These are phyloP conservation scores for Fusarium goolgardi DNA, from an alignment of 2,329 filamentous ascomycete genomes.

Conservation along the genomic window DNA sequence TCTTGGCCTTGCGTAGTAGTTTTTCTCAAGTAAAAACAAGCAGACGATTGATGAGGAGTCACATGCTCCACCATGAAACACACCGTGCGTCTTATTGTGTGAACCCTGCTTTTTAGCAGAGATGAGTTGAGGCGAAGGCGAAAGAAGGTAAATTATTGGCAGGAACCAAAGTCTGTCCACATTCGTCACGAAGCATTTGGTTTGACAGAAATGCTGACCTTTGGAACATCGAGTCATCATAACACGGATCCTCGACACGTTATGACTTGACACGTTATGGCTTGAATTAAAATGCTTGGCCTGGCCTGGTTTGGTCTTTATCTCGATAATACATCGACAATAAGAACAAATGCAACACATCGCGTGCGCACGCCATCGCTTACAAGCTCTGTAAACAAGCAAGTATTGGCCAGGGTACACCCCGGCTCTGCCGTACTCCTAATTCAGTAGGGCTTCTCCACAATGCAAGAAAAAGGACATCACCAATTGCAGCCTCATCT, in stretches of 20 bases:
- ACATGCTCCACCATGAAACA: slow-evolving; percentile 39
- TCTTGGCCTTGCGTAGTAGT: background rate
- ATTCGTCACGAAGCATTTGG: slow-evolving; percentile 36
- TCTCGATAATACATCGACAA: slow-evolving; percentile 15
- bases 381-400: slow-evolving; percentile 23
- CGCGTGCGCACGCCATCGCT: slow-evolving; percentile 41
- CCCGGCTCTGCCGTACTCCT: slow-evolving; percentile 35
- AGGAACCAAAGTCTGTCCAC: slow-evolving; percentile 34
- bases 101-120: slow-evolving; percentile 33
- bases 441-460: slow-evolving; percentile 31
- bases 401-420: slow-evolving; percentile 37
- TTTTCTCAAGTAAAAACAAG: slow-evolving; percentile 28
- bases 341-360: slow-evolving; percentile 23
- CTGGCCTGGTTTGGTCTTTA: background rate
- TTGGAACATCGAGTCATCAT: background rate
- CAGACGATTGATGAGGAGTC: slow-evolving; percentile 25
- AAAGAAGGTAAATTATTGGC: slow-evolving; percentile 33
- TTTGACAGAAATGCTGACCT: slow-evolving; percentile 6
- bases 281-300: background rate
- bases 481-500: slow-evolving; percentile 31
- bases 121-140: slow-evolving; percentile 25
- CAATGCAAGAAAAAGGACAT: slow-evolving; percentile 28
- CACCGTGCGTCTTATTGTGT: slow-evolving; percentile 39
- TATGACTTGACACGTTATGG: too few relatives aligned
- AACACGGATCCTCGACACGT: background rate